phyloP scores from a whole-genome alignment of 1,284 basidiomycete species.

The Tausonia pullulans region DNA sequence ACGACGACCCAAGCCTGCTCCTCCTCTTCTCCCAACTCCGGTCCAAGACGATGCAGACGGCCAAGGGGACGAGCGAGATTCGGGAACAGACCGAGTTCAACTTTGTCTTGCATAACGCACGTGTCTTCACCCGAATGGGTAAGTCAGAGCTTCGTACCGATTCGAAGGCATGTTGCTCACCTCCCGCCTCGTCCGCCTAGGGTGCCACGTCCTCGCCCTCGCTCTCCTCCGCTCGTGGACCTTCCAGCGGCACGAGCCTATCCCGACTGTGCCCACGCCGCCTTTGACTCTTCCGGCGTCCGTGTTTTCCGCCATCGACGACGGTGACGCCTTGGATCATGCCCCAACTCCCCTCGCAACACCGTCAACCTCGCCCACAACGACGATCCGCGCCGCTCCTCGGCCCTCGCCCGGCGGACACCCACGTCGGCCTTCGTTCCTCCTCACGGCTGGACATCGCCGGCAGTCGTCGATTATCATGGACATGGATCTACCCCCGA shows the following conservation, averaged over 20 bases:
- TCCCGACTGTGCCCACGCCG: constrained; percentile 26
- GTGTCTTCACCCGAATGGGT: constrained; percentile 90
- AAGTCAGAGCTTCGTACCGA: constrained; percentile 23
- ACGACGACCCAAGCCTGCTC: constrained; percentile 83
- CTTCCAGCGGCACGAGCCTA: constrained; percentile 53
- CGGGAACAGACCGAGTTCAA: constrained; percentile 77
- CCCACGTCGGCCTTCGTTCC: constrained; percentile 44
- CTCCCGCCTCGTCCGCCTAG: constrained; percentile 36
- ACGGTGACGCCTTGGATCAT: no score
- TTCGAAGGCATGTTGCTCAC: constrained; percentile 2
- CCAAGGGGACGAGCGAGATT: constrained; percentile 80
- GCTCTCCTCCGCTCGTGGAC: constrained; percentile 80
- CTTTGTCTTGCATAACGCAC: constrained; percentile 82
- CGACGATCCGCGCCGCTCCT: background rate
- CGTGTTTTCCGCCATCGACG: constrained; percentile 5
- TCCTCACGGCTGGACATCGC: constrained; percentile 45
- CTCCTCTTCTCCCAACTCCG: constrained; percentile 82
- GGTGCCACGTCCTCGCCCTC: constrained; percentile 82
- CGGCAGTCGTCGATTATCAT: constrained; percentile 63
- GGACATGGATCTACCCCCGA: constrained; percentile 69
- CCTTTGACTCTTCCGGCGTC: constrained; percentile 31
- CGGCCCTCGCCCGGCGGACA: constrained; percentile 32
- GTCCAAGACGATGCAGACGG: constrained; percentile 77
- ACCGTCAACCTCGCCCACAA: background rate
- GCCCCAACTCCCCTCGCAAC: no score